A percentile compares a stretch with the other conserved stretches of the same genome.
These are phyloP conservation scores for Quercus rubra DNA, from an alignment of 306 rosid species.

Conservation along the genomic window DNA sequence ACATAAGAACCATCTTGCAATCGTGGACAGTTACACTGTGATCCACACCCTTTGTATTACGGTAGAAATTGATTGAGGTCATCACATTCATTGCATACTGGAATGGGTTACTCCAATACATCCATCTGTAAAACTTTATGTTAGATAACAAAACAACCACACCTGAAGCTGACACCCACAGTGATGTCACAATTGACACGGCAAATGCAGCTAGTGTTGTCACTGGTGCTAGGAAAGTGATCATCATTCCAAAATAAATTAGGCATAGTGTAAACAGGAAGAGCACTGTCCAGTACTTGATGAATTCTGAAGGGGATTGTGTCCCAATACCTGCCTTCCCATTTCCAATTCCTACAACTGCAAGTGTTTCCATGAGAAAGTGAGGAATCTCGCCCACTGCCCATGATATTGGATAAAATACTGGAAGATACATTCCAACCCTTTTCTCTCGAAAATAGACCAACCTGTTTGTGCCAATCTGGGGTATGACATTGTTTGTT, in stretches of 20 bases:
- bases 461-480: neutral
- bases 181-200: neutral
- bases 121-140: neutral
- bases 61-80: constrained; percentile 14
- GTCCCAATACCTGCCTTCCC: neutral
- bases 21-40: neutral
- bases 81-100: neutral
- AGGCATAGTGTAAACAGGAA: neutral
- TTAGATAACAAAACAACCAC: neutral
- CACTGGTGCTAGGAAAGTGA: constrained; percentile 9
- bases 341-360: constrained; percentile 1
- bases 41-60: neutral
- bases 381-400: constrained; percentile 3
- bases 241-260: constrained; percentile 9
- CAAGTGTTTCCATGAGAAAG: neutral
- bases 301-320: neutral
- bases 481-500: constrained; percentile 6
- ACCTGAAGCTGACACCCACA: neutral
- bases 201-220: constrained; percentile 4
- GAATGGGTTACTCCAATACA: constrained; percentile 8
- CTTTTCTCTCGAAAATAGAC: constrained; percentile 1
- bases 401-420: neutral
- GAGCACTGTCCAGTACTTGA: neutral
- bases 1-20: constrained; percentile 12
- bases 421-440: constrained; percentile 1